These are phyloP conservation scores for Solanum chilense DNA, from an alignment of 257 asterid species.

Conservation along the genomic window DNA sequence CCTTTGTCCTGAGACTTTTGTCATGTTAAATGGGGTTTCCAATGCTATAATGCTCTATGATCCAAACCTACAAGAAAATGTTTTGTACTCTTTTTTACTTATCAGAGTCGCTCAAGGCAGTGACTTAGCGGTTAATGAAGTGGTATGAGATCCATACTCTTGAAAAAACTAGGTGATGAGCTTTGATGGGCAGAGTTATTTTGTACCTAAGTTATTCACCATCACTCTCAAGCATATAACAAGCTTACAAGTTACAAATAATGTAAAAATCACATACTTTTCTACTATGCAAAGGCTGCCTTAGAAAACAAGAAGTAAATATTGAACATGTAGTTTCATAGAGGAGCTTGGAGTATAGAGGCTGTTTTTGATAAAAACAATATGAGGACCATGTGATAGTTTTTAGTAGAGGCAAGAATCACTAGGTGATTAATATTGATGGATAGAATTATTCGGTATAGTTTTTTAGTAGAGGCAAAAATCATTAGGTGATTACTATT, in stretches of 20 bases:
- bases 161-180: not conserved
- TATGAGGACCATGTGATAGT: too few species aligned
- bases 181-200: not conserved
- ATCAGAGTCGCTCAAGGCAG: not conserved
- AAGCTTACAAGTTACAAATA: not conserved
- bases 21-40: not conserved
- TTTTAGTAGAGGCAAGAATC: too few species aligned
- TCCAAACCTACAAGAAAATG: not conserved
- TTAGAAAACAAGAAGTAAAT: not conserved
- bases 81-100: not conserved
- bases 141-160: not conserved
- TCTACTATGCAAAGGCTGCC: not conserved
- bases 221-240: too few species aligned
- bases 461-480: too few species aligned
- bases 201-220: not conserved
- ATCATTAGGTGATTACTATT: too few species aligned
- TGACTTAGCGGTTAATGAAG: not conserved
- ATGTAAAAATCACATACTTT: not conserved
- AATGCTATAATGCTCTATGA: not conserved
- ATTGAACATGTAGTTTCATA: not conserved
- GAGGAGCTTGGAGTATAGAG: not conserved
- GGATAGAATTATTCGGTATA: too few species aligned
- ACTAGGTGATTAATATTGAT: too few species aligned
- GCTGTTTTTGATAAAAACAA: too few species aligned
- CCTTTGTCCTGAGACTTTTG: not conserved